Conservation (phyloP, 2,329 filamentous ascomycete genomes). For the Chaetomium globosum region DNA sequence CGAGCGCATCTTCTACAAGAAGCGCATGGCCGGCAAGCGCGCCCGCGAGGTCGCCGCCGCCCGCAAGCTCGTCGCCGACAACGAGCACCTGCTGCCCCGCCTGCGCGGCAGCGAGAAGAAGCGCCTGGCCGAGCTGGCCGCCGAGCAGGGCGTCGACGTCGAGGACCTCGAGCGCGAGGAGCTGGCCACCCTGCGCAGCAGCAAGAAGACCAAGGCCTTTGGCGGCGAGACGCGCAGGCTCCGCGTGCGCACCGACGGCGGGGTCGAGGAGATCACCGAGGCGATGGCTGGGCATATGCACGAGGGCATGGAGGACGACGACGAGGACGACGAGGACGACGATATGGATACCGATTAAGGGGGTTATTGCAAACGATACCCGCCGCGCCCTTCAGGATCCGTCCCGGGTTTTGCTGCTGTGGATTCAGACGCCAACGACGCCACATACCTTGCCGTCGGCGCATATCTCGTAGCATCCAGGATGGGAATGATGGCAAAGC, state of each 20-base stretch:
- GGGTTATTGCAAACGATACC: neutral
- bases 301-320: conserved; percentile 41
- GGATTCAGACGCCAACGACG: neutral
- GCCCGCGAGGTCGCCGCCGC: conserved; percentile 77
- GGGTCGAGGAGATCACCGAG: conserved; percentile 47
- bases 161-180: conserved; percentile 45
- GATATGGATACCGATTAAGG: conserved; percentile 50
- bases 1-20: conserved; percentile 92
- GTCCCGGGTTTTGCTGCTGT: neutral
- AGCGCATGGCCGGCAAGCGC: conserved; percentile 88
- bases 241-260: conserved; percentile 46
- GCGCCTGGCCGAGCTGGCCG: conserved; percentile 59
- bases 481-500: neutral
- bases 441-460: neutral
- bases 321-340: conserved; percentile 43
- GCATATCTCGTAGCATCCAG: neutral
- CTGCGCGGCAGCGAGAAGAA: conserved; percentile 69
- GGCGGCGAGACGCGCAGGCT: conserved; percentile 47
- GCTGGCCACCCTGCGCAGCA: conserved; percentile 33
- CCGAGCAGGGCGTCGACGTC: conserved; percentile 48
- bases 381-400: neutral
- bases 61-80: conserved; percentile 85
- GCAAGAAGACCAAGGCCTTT: conserved; percentile 43
- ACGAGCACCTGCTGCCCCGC: conserved; percentile 86
- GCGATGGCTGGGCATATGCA: conserved; percentile 36